Conservation (phyloP, 352 stramenopile genomes). For the Elongisporangium senticosum region DNA sequence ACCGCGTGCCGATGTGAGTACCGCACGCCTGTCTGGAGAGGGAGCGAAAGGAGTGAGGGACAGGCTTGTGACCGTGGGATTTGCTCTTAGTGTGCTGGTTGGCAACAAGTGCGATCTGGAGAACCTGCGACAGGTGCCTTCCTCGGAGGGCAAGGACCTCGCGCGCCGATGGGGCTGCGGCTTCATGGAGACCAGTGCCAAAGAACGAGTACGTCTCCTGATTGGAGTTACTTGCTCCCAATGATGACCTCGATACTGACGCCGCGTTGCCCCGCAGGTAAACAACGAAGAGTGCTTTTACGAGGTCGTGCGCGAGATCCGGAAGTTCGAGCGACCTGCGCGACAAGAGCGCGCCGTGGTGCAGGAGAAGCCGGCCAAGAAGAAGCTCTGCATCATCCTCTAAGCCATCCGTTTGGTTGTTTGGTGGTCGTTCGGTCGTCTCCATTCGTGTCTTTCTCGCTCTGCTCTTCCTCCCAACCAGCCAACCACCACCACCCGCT, state of each 20-base stretch:
- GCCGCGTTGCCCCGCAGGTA: conserved; percentile 39
- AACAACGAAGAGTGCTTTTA: conserved; percentile 89
- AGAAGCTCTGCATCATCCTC: conserved; percentile 56
- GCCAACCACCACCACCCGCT: neutral
- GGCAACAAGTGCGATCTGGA: conserved; percentile 88
- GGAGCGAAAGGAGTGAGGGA: neutral
- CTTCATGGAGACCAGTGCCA: conserved; percentile 88
- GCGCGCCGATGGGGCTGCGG: conserved; percentile 72
- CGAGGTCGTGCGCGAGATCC: conserved; percentile 84
- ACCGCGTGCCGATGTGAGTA: conserved; percentile 74
- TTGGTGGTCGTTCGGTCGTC: neutral
- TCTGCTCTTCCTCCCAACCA: neutral
- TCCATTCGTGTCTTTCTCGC: neutral
- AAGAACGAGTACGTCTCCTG: conserved; percentile 63
- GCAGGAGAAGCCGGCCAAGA: conserved; percentile 57
- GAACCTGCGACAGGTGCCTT: conserved; percentile 60
- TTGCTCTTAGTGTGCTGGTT: conserved; percentile 55
- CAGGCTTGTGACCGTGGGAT: neutral
- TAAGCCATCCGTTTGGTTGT: conserved; percentile 8
- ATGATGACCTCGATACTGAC: no score
- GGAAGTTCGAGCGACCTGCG: conserved; percentile 63
- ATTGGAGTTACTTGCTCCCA: no score
- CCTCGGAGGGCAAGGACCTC: conserved; percentile 57
- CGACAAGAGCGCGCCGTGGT: conserved; percentile 32
- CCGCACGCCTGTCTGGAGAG: no score